Evolutionary conservation across 331 rosid species (phyloP).

Genomic region (Malus hybrid): DNA sequence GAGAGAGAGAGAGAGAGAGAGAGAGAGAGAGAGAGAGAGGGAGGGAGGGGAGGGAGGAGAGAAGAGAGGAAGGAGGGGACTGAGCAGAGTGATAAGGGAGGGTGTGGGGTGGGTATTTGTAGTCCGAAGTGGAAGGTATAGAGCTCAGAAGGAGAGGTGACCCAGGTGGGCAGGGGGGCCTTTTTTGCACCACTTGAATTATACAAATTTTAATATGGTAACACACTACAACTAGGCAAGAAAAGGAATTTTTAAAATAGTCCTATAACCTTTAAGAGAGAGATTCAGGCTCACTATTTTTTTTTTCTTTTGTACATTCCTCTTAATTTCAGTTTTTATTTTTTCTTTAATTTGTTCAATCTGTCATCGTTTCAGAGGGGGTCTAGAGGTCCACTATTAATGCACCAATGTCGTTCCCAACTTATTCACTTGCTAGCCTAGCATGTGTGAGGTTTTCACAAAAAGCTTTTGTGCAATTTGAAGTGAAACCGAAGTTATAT

Average conservation of each 20-base stretch:
- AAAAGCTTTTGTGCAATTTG: no score
- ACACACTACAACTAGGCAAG: conserved; percentile 9
- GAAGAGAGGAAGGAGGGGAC: background rate
- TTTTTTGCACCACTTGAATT: conserved; percentile 45
- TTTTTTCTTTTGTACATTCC: no score
- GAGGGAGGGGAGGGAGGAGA: background rate
- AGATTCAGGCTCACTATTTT: no score
- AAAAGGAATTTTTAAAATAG: background rate
- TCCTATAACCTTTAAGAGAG: no score
- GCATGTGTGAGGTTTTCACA: no score
- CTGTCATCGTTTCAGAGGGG: no score
- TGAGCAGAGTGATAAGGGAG: conserved; percentile 36
- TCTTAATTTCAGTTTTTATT: no score
- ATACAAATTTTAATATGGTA: conserved; percentile 32
- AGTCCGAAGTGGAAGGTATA: conserved; percentile 41
- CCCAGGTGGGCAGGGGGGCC: conserved; percentile 9
- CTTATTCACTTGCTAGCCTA: no score
- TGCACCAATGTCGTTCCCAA: no score
- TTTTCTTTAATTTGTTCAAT: no score
- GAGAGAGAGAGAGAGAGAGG: background rate
- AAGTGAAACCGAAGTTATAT: no score
- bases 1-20: background rate
- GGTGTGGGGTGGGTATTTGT: conserved; percentile 48
- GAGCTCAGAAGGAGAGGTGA: conserved; percentile 14
- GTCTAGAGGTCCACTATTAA: no score